Base-by-base conservation (phyloP, 495 filamentous ascomycete species). In the Penicillium cataractarum region DNA sequence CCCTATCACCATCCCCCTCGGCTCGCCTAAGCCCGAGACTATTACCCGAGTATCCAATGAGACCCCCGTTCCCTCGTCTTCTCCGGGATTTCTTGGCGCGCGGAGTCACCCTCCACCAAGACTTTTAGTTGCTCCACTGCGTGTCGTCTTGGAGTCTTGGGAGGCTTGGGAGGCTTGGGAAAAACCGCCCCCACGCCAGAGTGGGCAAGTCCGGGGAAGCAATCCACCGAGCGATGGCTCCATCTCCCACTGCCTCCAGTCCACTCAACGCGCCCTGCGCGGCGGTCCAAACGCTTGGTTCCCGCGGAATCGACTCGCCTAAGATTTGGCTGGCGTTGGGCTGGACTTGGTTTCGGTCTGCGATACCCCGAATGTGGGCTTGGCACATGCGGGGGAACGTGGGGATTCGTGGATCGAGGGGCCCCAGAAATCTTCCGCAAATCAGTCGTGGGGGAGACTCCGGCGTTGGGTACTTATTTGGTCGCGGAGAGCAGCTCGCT, bases 161-260 rank as follows among this genome's bases (percentile, higher is more conserved):
- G 29, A 31, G 29, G 7, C 29, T 31, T 31, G 29, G 29, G 3
- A 31, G 29, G 29, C 29, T 31, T 31, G 29, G 29, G 29, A 31
- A 3, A 3, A 19, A 37, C 10, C 31, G 15, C 51, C 51, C 51
- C 51, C 63, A 59, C 53, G 61, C 52, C n/a, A 22, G n/a, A 13
- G 21, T 40, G 37, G 26, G 2, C 49, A 8, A 69, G 54, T 64
- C 64, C 67, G 64, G 67, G 67, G 67, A 64, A 64, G 51, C 39
- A 60, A 61, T 69, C 62, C 1, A 49, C 67, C 67, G 67, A 66
- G 29, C 31, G 31, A 37, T 6, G 51, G n/a, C 22, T 51, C 24
- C 49, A 39, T n/a, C 35, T 12, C 13, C 35, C 12, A 19, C 42
- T 12, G 19, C 3, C 2, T 12, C 29, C 44, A 24, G 51, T 10